These are phyloP conservation scores for Pogostemon cablin DNA, from an alignment of 257 asterid genomes.

Conservation along the genomic window DNA sequence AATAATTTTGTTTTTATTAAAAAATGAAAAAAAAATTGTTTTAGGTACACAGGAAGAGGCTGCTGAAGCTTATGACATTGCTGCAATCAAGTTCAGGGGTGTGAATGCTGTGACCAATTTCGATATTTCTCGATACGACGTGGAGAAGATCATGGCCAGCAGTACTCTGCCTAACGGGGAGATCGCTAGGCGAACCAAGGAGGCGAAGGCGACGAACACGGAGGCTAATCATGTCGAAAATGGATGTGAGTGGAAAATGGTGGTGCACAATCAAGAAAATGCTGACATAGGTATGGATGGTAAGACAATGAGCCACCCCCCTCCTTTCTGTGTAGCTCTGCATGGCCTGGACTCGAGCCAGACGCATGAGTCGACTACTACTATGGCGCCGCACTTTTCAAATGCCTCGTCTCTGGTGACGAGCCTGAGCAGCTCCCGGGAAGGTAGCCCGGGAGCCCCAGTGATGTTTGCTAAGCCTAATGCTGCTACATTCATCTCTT, in stretches of 20 bases:
- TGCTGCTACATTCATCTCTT: slow-evolving; percentile 4
- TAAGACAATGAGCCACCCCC: slow-evolving; percentile 36
- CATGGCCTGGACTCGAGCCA: slow-evolving; percentile 48
- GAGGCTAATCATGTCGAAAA: neutral
- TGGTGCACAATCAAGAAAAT: neutral
- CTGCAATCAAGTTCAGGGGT: slow-evolving; percentile 68
- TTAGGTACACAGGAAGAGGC: slow-evolving; percentile 76
- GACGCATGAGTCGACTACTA: slow-evolving; percentile 27
- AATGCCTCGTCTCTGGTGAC: slow-evolving; percentile 69
- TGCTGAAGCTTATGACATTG: slow-evolving; percentile 71
- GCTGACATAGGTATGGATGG: slow-evolving; percentile 21
- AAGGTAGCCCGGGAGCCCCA: slow-evolving; percentile 62
- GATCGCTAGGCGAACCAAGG: slow-evolving; percentile 59
- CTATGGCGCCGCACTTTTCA: slow-evolving; percentile 47
- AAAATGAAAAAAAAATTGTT: neutral
- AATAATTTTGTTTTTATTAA: neutral
- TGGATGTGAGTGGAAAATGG: slow-evolving; percentile 49
- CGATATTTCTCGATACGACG: slow-evolving; percentile 60
- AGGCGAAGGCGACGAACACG: slow-evolving; percentile 32
- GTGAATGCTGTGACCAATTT: slow-evolving; percentile 64
- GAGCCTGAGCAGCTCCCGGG: slow-evolving; percentile 72
- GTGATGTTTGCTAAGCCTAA: slow-evolving; percentile 19
- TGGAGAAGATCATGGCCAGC: slow-evolving; percentile 61
- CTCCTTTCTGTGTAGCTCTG: slow-evolving; percentile 40
- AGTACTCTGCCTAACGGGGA: slow-evolving; percentile 61